Percentiles rank a stretch among this genome's conserved stretches.
Evolutionary conservation across 108 stramenopile genomes (phyloP).

Genomic region (Skeletonema grethae): DNA sequence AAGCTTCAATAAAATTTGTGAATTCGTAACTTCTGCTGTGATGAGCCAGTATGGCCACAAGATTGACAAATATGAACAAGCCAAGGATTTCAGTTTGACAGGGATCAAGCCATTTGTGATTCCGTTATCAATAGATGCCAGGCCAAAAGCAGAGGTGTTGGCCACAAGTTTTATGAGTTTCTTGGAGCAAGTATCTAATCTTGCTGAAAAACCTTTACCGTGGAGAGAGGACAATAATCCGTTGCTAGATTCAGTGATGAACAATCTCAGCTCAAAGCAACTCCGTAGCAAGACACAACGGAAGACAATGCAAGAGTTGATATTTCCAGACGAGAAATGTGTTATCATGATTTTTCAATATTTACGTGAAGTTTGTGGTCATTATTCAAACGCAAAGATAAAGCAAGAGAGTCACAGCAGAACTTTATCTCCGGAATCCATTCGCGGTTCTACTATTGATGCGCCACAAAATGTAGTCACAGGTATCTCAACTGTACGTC

Average conservation of each 20-base stretch:
- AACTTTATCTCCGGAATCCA: not conserved
- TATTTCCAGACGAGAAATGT: conserved; percentile 30
- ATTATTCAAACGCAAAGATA: not conserved
- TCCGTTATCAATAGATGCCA: conserved; percentile 4
- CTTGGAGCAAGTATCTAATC: conserved; percentile 47
- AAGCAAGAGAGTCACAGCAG: not conserved
- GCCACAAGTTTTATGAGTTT: conserved; percentile 77
- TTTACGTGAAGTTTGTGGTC: conserved; percentile 16
- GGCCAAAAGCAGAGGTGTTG: conserved; percentile 34
- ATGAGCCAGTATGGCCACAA: conserved; percentile 13
- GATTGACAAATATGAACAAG: conserved; percentile 9
- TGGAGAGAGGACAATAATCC: conserved; percentile 64
- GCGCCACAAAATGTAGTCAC: not conserved
- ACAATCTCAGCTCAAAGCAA: conserved; percentile 19
- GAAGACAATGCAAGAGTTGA: conserved; percentile 45
- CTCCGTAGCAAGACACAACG: conserved; percentile 19
- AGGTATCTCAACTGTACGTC: conserved; percentile 26
- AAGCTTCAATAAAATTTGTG: conserved; percentile 66
- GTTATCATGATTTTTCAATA: conserved; percentile 35
- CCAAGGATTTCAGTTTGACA: conserved; percentile 20
- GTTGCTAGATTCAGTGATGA: conserved; percentile 53
- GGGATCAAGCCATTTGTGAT: conserved; percentile 40
- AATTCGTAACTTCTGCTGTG: conserved; percentile 46
- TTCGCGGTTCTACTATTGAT: not conserved
- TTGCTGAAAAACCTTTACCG: conserved; percentile 53